These are phyloP conservation scores for Moricandia arvensis DNA, from an alignment of 345 rosid species.

Conservation along the genomic window DNA sequence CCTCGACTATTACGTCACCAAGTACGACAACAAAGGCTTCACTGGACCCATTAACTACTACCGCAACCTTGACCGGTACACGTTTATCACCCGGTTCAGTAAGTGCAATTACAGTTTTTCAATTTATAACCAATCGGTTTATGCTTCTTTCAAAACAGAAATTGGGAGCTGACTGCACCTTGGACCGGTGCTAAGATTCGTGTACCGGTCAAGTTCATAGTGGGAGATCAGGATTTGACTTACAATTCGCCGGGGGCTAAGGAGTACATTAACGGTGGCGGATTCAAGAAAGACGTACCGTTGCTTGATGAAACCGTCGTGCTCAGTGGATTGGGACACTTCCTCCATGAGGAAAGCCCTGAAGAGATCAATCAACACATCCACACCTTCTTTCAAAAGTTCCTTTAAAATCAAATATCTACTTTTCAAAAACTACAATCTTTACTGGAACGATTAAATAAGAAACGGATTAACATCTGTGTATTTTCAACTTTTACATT, in stretches of 20 bases:
- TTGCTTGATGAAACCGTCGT: constrained; percentile 67
- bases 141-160: constrained; percentile 39
- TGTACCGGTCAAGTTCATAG: constrained; percentile 69
- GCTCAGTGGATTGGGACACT: constrained; percentile 70
- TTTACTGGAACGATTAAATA: too few species aligned
- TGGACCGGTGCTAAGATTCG: constrained; percentile 56
- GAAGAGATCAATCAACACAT: constrained; percentile 66
- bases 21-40: constrained; percentile 64
- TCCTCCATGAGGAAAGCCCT: constrained; percentile 65
- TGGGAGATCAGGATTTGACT: constrained; percentile 70
- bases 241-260: constrained; percentile 55
- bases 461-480: neutral
- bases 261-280: constrained; percentile 54
- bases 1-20: constrained; percentile 45
- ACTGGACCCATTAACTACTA: constrained; percentile 82
- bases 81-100: neutral
- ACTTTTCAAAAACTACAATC: neutral
- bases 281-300: constrained; percentile 61
- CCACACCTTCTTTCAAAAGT: constrained; percentile 46
- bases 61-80: constrained; percentile 59
- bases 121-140: neutral
- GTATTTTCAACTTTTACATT: neutral
- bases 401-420: neutral
- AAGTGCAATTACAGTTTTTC: neutral
- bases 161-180: constrained; percentile 70